These are phyloP conservation scores for Camellia sinensis DNA, from an alignment of 148 eudicot species.

Conservation along the genomic window DNA sequence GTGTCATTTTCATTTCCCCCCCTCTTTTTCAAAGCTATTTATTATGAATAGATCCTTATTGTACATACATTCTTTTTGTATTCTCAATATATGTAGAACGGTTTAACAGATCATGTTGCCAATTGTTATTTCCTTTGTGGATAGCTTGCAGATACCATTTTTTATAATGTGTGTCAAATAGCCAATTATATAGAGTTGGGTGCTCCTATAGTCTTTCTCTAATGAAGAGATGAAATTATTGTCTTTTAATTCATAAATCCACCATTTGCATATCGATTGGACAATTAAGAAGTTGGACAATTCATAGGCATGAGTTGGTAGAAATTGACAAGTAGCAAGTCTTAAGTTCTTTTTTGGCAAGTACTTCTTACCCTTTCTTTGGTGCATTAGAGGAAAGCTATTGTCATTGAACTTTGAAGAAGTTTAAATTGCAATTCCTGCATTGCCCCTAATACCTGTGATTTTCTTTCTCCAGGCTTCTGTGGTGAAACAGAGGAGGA, in stretches of 20 bases:
- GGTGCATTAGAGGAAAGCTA: neutral
- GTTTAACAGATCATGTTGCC: neutral
- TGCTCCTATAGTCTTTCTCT: constrained; percentile 8
- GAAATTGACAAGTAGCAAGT: neutral
- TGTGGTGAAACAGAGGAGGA: constrained; percentile 96
- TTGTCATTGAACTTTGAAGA: neutral
- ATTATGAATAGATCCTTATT: neutral
- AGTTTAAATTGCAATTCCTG: neutral
- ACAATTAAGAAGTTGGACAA: neutral
- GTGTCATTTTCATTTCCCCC: neutral
- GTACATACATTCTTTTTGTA: neutral
- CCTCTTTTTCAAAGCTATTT: neutral
- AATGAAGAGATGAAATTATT: neutral
- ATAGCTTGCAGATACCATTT: neutral
- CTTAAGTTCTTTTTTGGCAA: neutral
- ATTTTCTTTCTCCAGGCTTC: constrained; percentile 55
- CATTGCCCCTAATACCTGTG: neutral
- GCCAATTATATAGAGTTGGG: neutral
- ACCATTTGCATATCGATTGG: neutral
- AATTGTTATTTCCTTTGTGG: neutral
- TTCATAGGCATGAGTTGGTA: neutral
- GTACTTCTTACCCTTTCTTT: neutral
- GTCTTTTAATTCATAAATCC: neutral
- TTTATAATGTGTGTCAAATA: neutral
- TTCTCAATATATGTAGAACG: neutral